phyloP scores from a whole-genome alignment of 805 yeast species.

The Candida mattraensis region DNA sequence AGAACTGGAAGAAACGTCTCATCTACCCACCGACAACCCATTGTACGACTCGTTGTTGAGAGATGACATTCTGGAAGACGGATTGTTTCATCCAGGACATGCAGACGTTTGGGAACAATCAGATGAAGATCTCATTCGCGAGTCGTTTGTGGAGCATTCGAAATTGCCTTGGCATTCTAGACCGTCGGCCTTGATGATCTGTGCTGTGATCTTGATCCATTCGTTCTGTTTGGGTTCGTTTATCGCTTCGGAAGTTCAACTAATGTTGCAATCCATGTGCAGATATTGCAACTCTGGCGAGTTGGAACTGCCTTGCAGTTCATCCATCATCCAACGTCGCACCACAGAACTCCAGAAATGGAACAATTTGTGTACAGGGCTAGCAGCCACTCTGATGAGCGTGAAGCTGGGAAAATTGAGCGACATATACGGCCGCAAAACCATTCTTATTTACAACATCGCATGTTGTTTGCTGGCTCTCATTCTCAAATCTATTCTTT shows the following conservation, averaged over 20 bases:
- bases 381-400: slow-evolving; percentile 50
- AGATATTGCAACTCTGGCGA: slow-evolving; percentile 25
- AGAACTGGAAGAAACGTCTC: slow-evolving; percentile 2
- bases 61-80: slow-evolving; percentile 14
- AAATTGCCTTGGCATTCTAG: slow-evolving; percentile 51
- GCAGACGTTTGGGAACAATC: slow-evolving; percentile 24
- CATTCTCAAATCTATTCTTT: slow-evolving; percentile 13
- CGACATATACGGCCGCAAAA: slow-evolving; percentile 63
- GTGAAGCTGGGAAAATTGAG: slow-evolving; percentile 64
- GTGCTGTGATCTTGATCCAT: slow-evolving; percentile 40
- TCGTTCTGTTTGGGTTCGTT: slow-evolving; percentile 42
- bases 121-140: slow-evolving; percentile 49
- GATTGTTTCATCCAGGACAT: not conserved
- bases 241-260: slow-evolving; percentile 38
- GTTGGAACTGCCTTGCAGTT: slow-evolving; percentile 32
- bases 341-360: slow-evolving; percentile 52
- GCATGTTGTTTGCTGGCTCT: slow-evolving; percentile 16
- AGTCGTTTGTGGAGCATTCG: slow-evolving; percentile 41
- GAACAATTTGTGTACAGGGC: slow-evolving; percentile 40
- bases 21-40: slow-evolving; percentile 5
- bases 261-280: slow-evolving; percentile 41
- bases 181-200: slow-evolving; percentile 56
- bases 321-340: slow-evolving; percentile 40
- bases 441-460: slow-evolving; percentile 39
- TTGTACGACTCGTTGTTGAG: slow-evolving; percentile 1